These are phyloP conservation scores for Hydnomerulius pinastri DNA, from an alignment of 768 basidiomycete genomes.

Conservation along the genomic window DNA sequence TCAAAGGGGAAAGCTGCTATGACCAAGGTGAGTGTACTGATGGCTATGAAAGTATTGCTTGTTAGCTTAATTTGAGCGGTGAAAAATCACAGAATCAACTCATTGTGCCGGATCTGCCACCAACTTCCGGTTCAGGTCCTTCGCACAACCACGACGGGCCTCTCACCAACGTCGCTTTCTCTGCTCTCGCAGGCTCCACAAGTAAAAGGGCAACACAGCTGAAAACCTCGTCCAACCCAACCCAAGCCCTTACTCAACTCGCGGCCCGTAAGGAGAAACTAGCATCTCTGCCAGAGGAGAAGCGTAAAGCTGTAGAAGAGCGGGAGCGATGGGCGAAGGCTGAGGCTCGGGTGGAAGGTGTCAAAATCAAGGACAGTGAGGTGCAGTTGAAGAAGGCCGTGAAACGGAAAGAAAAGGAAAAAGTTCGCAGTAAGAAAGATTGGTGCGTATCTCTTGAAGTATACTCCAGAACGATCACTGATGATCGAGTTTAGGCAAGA, in stretches of 20 bases:
- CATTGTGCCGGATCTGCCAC: slow-evolving; percentile 58
- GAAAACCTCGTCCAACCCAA: slow-evolving; percentile 77
- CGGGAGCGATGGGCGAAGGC: slow-evolving; percentile 91
- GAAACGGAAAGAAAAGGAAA: slow-evolving; percentile 91
- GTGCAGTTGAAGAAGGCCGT: slow-evolving; percentile 84
- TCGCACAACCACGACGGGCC: slow-evolving; percentile 39
- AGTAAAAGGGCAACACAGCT: slow-evolving; percentile 52
- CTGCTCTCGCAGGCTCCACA: slow-evolving; percentile 53
- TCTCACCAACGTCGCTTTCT: slow-evolving; percentile 73
- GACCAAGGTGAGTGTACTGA: slow-evolving; percentile 50
- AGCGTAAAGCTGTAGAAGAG: slow-evolving; percentile 78
- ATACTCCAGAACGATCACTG: not conserved
- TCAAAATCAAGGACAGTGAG: slow-evolving; percentile 91
- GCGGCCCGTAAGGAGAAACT: slow-evolving; percentile 76
- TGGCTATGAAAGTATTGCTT: not conserved
- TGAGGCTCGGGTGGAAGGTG: slow-evolving; percentile 82
- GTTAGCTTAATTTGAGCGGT: not conserved
- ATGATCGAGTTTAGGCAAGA: slow-evolving; percentile 63
- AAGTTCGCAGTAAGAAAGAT: slow-evolving; percentile 76
- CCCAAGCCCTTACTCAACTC: slow-evolving; percentile 83
- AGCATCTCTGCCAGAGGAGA: slow-evolving; percentile 76
- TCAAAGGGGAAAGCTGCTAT: slow-evolving; percentile 42
- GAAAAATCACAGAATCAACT: slow-evolving; percentile 56
- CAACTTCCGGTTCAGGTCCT: slow-evolving; percentile 16
- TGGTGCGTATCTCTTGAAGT: slow-evolving; percentile 58